Conservation (phyloP, 2,329 filamentous ascomycete genomes). For the Cyphellophora attinorum region DNA sequence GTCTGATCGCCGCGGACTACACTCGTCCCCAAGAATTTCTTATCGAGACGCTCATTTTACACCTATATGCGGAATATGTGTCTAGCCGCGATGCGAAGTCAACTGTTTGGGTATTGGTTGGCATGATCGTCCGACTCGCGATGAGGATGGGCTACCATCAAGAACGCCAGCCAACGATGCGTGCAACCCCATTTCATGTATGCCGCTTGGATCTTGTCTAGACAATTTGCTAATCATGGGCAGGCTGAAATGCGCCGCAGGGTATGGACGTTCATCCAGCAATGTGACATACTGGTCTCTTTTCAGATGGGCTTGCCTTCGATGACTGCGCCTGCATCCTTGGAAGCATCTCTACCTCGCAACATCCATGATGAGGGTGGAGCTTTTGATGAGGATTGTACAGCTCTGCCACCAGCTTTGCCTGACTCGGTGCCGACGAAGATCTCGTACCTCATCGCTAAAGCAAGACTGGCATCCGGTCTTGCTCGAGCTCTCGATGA, state of each 20-base stretch:
- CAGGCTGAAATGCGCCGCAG: slow-evolving; percentile 49
- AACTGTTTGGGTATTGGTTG: slow-evolving; percentile 50
- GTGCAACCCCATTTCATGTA: slow-evolving; percentile 50
- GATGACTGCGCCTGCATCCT: slow-evolving; percentile 55
- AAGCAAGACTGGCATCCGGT: slow-evolving; percentile 29
- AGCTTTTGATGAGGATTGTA: slow-evolving; percentile 47
- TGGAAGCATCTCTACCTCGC: slow-evolving; percentile 51
- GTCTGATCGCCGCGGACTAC: slow-evolving; percentile 52
- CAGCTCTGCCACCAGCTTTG: slow-evolving; percentile 46
- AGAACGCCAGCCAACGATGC: slow-evolving; percentile 50
- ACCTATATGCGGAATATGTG: slow-evolving; percentile 52
- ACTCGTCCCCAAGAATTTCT: slow-evolving; percentile 51
- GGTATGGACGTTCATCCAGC: slow-evolving; percentile 40
- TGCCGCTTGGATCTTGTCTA: too few relatives aligned
- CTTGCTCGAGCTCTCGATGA: slow-evolving; percentile 37
- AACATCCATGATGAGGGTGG: slow-evolving; percentile 60
- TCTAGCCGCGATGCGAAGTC: slow-evolving; percentile 50
- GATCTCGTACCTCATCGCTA: slow-evolving; percentile 39
- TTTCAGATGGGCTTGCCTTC: slow-evolving; percentile 60
- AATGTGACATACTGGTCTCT: slow-evolving; percentile 55
- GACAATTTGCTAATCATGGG: too few relatives aligned
- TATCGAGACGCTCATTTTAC: slow-evolving; percentile 53
- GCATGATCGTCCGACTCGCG: slow-evolving; percentile 51
- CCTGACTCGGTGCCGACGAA: slow-evolving; percentile 51
- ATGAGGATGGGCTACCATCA: slow-evolving; percentile 60